These are phyloP conservation scores for Cercospora canescens DNA, from an alignment of 2,329 filamentous ascomycete species.

Conservation along the genomic window DNA sequence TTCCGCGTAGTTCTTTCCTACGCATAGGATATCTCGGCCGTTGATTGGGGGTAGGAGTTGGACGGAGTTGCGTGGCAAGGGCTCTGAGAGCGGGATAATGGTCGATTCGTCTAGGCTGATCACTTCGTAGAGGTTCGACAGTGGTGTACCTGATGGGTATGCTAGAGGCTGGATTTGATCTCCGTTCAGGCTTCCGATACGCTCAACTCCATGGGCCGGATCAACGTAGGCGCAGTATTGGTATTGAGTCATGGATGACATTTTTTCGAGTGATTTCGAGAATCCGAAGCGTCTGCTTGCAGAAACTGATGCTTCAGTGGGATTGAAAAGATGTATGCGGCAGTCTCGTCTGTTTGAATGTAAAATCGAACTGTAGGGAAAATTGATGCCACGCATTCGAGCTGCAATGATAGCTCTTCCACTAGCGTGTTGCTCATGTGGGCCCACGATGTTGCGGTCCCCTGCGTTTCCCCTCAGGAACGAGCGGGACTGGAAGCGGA, in stretches of 20 bases:
- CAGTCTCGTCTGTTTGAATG: background rate
- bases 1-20: constrained; percentile 60
- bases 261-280: background rate
- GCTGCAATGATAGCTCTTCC: background rate
- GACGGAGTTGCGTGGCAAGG: constrained; percentile 38
- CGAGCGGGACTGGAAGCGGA: background rate
- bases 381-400: background rate
- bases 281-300: too few species aligned
- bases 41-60: constrained; percentile 50
- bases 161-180: constrained; percentile 46
- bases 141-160: constrained; percentile 49
- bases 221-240: constrained; percentile 1
- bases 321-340: background rate
- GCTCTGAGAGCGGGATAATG: constrained; percentile 39
- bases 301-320: background rate
- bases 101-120: constrained; percentile 48
- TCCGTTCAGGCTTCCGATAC: constrained; percentile 18
- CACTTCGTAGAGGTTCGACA: constrained; percentile 53
- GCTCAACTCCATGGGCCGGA: background rate
- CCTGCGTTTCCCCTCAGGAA: background rate
- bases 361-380: background rate
- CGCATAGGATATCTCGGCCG: constrained; percentile 54
- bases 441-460: background rate
- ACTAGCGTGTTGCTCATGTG: background rate
- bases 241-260: background rate